Evolutionary conservation across 257 asterid species (phyloP).

Genomic region (Henckelia pumila): DNA sequence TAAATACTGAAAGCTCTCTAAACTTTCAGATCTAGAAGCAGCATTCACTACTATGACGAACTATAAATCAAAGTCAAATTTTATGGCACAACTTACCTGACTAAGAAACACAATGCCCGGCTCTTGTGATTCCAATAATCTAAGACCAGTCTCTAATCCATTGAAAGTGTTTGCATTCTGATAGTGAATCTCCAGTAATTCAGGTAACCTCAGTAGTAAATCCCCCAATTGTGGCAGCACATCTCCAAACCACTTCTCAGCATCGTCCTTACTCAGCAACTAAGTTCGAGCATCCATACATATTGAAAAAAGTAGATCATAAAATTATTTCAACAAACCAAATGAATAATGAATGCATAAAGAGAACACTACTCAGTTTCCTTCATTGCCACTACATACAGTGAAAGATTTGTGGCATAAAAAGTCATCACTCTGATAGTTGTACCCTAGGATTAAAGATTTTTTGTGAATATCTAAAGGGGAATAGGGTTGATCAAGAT

Average conservation of each 20-base stretch:
- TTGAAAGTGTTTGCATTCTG: constrained; percentile 34
- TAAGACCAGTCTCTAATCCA: constrained; percentile 54
- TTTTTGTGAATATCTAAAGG: too few species aligned
- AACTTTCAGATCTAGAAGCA: not conserved
- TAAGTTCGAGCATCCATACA: constrained; percentile 21
- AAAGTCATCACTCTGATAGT: too few species aligned
- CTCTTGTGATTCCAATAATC: constrained; percentile 66
- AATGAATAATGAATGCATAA: not conserved
- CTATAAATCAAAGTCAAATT: not conserved
- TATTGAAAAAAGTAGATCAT: not conserved
- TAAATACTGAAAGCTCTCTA: not conserved
- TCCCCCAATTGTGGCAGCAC: constrained; percentile 69
- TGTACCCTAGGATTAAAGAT: too few species aligned
- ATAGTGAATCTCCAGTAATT: constrained; percentile 67
- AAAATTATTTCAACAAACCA: not conserved
- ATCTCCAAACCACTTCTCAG: constrained; percentile 59
- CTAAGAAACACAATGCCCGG: constrained; percentile 71
- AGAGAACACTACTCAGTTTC: constrained; percentile 4
- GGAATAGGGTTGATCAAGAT: not conserved
- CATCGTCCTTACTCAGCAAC: constrained; percentile 60
- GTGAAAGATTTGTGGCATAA: not conserved
- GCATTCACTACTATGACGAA: not conserved
- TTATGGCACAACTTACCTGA: constrained; percentile 42
- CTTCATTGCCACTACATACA: not conserved
- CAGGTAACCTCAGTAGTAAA: constrained; percentile 66